These are phyloP conservation scores for Penstemon davidsonii DNA, from an alignment of 257 asterid species.

Conservation along the genomic window DNA sequence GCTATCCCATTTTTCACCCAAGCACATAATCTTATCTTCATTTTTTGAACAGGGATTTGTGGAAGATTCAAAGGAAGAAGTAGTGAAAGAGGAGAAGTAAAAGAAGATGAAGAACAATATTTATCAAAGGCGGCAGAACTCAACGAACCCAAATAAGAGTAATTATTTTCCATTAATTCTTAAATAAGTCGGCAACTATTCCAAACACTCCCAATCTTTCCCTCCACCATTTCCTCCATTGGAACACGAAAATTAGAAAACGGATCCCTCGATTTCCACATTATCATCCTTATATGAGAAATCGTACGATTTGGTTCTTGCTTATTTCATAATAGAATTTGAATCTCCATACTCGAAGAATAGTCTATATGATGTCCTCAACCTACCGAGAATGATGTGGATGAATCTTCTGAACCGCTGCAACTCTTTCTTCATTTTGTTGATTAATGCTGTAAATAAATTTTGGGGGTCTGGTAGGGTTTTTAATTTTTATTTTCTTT, in stretches of 20 bases:
- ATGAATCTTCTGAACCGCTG: too few species aligned
- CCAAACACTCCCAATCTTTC: background rate
- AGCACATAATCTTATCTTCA: too few species aligned
- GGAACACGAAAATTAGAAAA: background rate
- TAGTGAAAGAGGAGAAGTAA: background rate
- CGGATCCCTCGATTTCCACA: background rate
- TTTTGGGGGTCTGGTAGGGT: too few species aligned
- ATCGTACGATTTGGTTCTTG: background rate
- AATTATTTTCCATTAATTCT: background rate
- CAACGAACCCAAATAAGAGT: background rate
- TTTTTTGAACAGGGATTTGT: too few species aligned
- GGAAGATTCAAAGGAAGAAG: too few species aligned
- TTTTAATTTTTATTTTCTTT: too few species aligned
- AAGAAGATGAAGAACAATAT: background rate
- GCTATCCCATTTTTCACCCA: conserved; percentile 13
- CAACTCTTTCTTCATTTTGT: too few species aligned
- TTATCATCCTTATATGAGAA: background rate
- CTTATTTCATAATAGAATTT: background rate
- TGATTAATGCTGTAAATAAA: too few species aligned
- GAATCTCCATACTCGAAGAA: background rate
- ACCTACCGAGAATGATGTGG: background rate
- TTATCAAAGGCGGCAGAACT: background rate
- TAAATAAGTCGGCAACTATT: background rate
- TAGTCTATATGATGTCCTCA: background rate
- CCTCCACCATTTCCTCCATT: background rate